A percentile compares a stretch with the other conserved stretches of the same genome.
Conservation (phyloP, 1,139 yeast genomes). For the Taphrina flavorubra region DNA sequence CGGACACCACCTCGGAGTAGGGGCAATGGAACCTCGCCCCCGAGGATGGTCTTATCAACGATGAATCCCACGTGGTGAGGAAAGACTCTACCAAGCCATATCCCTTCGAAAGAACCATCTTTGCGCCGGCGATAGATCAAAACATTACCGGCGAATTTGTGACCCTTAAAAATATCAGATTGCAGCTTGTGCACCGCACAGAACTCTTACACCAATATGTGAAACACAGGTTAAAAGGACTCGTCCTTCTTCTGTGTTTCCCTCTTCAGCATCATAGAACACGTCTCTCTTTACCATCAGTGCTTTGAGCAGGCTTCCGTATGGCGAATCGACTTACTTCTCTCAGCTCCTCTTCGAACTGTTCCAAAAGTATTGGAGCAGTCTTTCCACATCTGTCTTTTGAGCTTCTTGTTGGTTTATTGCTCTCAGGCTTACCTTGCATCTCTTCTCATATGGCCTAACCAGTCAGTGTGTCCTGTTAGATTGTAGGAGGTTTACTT, state of each 20-base stretch:
- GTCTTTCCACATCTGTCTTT: constrained; percentile 29
- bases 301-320: neutral
- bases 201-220: constrained; percentile 30
- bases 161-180: constrained; percentile 8
- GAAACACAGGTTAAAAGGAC: constrained; percentile 26
- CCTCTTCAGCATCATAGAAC: constrained; percentile 30
- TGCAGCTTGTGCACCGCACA: too few relatives aligned
- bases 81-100: constrained; percentile 40
- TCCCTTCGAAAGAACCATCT: constrained; percentile 15
- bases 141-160: constrained; percentile 41
- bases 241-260: constrained; percentile 11
- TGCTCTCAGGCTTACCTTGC: constrained; percentile 3
- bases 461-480: neutral
- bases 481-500: neutral
- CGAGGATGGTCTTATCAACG: constrained; percentile 29
- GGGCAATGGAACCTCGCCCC: constrained; percentile 17
- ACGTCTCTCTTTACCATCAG: constrained; percentile 12
- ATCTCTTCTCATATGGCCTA: constrained; percentile 34
- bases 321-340: neutral
- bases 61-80: constrained; percentile 35
- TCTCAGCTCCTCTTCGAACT: constrained; percentile 30
- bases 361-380: constrained; percentile 29
- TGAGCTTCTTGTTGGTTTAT: neutral
- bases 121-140: constrained; percentile 24
- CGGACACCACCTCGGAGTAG: constrained; percentile 36